Conservation (phyloP, 305 asterid genomes). For the Fraxinus nigra region DNA sequence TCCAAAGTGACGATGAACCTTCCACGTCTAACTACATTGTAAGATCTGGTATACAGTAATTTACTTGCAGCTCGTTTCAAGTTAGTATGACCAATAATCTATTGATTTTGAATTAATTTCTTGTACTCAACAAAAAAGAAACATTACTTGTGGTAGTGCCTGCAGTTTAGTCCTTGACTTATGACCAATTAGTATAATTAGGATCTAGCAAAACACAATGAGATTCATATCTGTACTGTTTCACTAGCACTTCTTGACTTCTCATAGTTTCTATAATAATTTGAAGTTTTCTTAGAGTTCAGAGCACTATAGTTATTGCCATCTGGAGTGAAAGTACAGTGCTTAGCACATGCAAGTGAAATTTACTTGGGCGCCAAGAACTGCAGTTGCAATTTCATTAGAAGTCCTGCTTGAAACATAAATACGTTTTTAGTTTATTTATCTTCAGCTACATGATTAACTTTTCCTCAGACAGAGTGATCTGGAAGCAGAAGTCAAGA, state of each 20-base stretch:
- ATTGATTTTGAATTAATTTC: background rate
- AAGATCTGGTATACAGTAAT: slow-evolving; percentile 35
- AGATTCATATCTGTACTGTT: background rate
- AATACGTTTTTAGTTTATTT: background rate
- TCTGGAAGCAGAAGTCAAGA: slow-evolving; percentile 76
- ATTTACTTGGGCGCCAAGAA: background rate
- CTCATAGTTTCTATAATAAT: background rate
- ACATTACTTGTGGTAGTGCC: slow-evolving; percentile 9
- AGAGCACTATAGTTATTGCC: background rate
- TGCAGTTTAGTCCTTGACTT: slow-evolving; percentile 6
- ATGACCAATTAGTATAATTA: background rate
- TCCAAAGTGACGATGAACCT: slow-evolving; percentile 59
- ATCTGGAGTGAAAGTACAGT: background rate
- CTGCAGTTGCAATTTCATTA: background rate
- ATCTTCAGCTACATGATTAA: slow-evolving; percentile 41
- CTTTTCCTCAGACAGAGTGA: slow-evolving; percentile 81
- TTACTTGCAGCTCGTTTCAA: background rate
- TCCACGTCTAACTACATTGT: slow-evolving; percentile 77
- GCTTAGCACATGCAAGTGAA: background rate
- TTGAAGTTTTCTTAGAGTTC: background rate
- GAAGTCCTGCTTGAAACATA: background rate
- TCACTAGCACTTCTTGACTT: slow-evolving; percentile 6
- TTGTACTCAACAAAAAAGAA: background rate
- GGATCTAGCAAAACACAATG: background rate
- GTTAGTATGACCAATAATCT: background rate